Evolutionary conservation across 345 rosid genomes (phyloP), one percentile per base, ranked within the genome.

Genomic region (Syzygium oleosum): DNA sequence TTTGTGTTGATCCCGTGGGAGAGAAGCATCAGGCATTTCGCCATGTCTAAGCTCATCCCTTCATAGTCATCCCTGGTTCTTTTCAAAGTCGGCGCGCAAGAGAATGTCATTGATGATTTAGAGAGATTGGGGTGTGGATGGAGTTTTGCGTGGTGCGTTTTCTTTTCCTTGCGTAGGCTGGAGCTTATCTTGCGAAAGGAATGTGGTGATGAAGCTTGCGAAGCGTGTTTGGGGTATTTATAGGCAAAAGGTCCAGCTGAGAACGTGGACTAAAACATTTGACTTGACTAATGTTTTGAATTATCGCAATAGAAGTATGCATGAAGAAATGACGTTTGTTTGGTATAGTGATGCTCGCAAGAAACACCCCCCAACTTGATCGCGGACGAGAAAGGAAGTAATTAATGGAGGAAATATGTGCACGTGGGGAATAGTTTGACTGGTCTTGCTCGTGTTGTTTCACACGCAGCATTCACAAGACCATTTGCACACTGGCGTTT

Each of bases 21-120:
- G 23, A 92, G 84, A 3, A 92, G 51, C 85, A 89, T 91, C 92
- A 97, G 91, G 84, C 95, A 95, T 14, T 87, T 93, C 10, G 95
- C 98, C 90, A 91, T 91, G 85, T 91, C 91, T 85, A 90, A 14
- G 46, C 80, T 84, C 21, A 53, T 90, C 53, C 63, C 55, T 79
- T 86, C 93, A 1, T 25, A 58, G 27, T 88, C 84, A 63, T 88
- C 92, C 87, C 90, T 93, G 55, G 58, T 90, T 92, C 93, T 95
- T 92, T 94, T 93, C 94, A 92, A 92, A 34, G 52, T 63, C 11
- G 63, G 83, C 9, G 22, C 13, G 51, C 19, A 86, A 53, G 46
- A 41, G 41, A 15, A 29, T 16, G 29, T 43, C 65, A 51, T 85
- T 10, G 65, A 58, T 17, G 53, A 61, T 23, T 22, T 54, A 4